These are phyloP conservation scores for Wickerhamiella musiphila DNA, from an alignment of 805 yeast genomes.

Conservation along the genomic window DNA sequence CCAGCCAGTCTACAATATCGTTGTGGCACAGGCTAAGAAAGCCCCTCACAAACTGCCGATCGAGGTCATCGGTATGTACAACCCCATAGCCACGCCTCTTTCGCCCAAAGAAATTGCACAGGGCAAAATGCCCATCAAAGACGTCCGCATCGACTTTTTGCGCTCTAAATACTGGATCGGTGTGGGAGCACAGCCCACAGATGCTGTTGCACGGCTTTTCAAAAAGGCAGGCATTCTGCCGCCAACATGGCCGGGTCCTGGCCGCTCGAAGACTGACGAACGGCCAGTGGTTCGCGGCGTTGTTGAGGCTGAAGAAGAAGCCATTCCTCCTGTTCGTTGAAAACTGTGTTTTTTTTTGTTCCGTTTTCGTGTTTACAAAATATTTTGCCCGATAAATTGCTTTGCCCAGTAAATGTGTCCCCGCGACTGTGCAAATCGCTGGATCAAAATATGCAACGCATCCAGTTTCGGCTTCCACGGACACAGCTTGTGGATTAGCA, in stretches of 20 bases:
- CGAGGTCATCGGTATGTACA: slow-evolving; percentile 88
- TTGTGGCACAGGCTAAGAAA: slow-evolving; percentile 50
- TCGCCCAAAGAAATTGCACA: slow-evolving; percentile 40
- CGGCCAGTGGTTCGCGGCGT: slow-evolving; percentile 8
- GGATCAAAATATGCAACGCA: too few relatives aligned
- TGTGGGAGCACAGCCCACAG: slow-evolving; percentile 91
- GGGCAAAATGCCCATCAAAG: slow-evolving; percentile 50
- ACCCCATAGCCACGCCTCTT: slow-evolving; percentile 62
- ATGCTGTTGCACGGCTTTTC: slow-evolving; percentile 57
- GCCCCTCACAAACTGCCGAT: slow-evolving; percentile 81
- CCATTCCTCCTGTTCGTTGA: slow-evolving; percentile 14
- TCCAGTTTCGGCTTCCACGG: too few relatives aligned
- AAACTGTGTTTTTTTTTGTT: neutral
- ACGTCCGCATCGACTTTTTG: slow-evolving; percentile 67
- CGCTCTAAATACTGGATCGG: slow-evolving; percentile 94
- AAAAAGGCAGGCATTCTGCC: slow-evolving; percentile 49
- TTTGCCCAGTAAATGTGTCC: neutral
- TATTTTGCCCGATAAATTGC: too few relatives aligned
- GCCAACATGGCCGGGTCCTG: slow-evolving; percentile 23
- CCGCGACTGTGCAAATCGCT: slow-evolving; percentile 3
- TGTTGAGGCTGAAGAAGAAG: slow-evolving; percentile 8
- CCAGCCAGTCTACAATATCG: slow-evolving; percentile 81
- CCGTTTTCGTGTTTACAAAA: too few relatives aligned
- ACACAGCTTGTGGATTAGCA: too few relatives aligned
- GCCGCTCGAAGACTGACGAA: slow-evolving; percentile 4